Evolutionary conservation across 148 eudicot genomes (phyloP).

Genomic region (Cornus controversa): DNA sequence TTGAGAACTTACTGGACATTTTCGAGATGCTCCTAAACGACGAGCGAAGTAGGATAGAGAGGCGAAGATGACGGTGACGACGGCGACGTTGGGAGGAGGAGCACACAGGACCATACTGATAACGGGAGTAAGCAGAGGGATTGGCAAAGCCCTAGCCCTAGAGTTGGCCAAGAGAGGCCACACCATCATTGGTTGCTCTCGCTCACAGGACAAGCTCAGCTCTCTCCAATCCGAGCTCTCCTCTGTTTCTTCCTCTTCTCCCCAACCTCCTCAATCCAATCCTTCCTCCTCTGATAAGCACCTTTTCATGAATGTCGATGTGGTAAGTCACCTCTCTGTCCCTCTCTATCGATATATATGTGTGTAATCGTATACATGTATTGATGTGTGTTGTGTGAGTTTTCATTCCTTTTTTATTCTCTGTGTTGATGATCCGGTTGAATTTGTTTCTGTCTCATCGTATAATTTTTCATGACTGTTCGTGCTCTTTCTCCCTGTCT

Average conservation of each 20-base stretch:
- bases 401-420: neutral
- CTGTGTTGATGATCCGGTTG: neutral
- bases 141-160: conserved; percentile 57
- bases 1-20: no score
- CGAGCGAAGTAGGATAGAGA: neutral
- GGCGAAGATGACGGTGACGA: neutral
- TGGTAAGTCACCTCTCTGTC: conserved; percentile 36
- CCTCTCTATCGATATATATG: neutral
- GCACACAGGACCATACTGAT: conserved; percentile 59
- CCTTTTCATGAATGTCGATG: conserved; percentile 65
- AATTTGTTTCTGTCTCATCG: neutral
- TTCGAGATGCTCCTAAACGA: neutral
- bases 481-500: neutral
- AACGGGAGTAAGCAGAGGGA: conserved; percentile 51
- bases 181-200: conserved; percentile 77
- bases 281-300: conserved; percentile 41
- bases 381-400: neutral
- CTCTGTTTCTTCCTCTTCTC: conserved; percentile 20
- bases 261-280: conserved; percentile 1
- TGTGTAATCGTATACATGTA: neutral
- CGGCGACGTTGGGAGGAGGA: conserved; percentile 25
- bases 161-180: conserved; percentile 80
- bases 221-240: conserved; percentile 59
- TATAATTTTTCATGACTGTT: no score
- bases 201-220: conserved; percentile 65